Evolutionary conservation across 169 alveolate species (phyloP).

Genomic region (Plasmodium adleri): DNA sequence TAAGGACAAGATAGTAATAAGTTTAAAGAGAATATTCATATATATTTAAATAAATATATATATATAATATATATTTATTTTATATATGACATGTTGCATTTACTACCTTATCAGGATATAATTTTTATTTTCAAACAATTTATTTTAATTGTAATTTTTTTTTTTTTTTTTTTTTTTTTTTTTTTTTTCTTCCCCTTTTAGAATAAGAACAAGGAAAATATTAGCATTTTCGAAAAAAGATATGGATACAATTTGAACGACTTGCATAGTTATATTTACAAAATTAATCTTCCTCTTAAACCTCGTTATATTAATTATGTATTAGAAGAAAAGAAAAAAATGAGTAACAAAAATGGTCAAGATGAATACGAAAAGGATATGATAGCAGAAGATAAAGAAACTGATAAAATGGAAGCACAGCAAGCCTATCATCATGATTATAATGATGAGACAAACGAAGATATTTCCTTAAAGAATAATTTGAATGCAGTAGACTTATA

Average conservation of each 20-base stretch:
- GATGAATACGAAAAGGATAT: background rate
- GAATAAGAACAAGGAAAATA: slow-evolving; percentile 38
- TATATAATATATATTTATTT: background rate
- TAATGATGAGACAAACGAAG: background rate
- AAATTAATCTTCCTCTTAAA: slow-evolving; percentile 51
- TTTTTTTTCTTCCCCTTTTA: background rate
- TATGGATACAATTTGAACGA: slow-evolving; percentile 67
- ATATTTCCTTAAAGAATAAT: background rate
- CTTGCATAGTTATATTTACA: slow-evolving; percentile 47
- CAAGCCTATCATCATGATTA: background rate
- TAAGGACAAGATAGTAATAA: slow-evolving; percentile 27
- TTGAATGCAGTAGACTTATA: slow-evolving; percentile 22
- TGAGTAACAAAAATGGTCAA: background rate
- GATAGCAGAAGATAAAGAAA: background rate
- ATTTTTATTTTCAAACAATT: too few relatives aligned
- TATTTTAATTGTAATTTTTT: background rate
- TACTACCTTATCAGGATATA: too few relatives aligned
- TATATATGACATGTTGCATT: background rate
- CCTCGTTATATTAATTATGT: slow-evolving; percentile 48
- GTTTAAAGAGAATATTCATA: background rate
- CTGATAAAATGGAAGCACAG: background rate
- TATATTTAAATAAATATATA: background rate
- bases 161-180: background rate
- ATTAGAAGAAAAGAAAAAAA: slow-evolving; percentile 29
- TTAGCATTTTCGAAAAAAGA: slow-evolving; percentile 47